These are phyloP conservation scores for Salicornia ramosissima DNA, from an alignment of 148 eudicot species.

Conservation along the genomic window DNA sequence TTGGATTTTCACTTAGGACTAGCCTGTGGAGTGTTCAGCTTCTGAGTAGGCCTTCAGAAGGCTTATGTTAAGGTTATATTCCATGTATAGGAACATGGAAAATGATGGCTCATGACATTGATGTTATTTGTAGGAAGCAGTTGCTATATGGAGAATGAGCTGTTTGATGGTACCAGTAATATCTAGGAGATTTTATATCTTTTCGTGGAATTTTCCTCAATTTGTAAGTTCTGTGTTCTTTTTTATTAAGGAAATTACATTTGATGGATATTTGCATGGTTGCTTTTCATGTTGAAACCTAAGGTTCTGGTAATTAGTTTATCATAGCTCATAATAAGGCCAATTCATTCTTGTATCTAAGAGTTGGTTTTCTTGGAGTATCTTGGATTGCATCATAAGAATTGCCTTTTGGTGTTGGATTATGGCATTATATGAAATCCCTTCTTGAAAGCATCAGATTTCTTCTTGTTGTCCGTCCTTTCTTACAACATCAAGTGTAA, in stretches of 20 bases:
- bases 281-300: neutral
- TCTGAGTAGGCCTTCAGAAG: neutral
- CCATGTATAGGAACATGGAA: conserved; percentile 8
- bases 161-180: conserved; percentile 2
- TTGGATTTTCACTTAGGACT: neutral
- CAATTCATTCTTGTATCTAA: too few species aligned
- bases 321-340: too few species aligned
- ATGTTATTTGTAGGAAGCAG: conserved; percentile 5
- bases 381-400: too few species aligned
- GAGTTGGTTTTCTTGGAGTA: too few species aligned
- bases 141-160: conserved; percentile 4
- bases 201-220: conserved; percentile 4
- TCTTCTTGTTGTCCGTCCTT: too few species aligned
- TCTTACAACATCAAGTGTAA: too few species aligned
- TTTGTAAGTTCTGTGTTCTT: neutral
- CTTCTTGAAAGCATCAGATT: too few species aligned
- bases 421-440: too few species aligned
- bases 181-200: neutral
- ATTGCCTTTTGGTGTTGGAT: too few species aligned
- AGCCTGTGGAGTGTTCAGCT: neutral
- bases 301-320: neutral
- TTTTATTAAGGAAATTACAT: neutral
- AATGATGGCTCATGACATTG: conserved; percentile 2
- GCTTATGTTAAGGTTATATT: neutral
- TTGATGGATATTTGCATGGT: neutral